phyloP scores from a whole-genome alignment of 441 rosid genomes.

The Melastoma candidum region DNA sequence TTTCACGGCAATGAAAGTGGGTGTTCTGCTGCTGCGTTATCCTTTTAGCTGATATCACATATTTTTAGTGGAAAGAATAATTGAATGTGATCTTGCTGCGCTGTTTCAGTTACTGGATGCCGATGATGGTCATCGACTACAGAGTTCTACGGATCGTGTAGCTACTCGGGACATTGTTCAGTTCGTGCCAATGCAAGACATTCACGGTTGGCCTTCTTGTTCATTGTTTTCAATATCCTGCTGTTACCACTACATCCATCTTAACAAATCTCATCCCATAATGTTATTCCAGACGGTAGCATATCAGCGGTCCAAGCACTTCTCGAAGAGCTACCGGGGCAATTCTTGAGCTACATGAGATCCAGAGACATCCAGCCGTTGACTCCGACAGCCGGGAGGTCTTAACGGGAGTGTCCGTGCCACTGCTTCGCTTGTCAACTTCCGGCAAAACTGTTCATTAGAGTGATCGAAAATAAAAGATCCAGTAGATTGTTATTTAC shows the following conservation, averaged over 20 bases:
- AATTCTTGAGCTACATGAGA: conserved; percentile 71
- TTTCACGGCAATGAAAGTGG: conserved; percentile 83
- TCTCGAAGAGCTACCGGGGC: conserved; percentile 74
- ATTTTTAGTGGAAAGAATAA: background rate
- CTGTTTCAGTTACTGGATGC: conserved; percentile 56
- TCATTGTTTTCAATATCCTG: background rate
- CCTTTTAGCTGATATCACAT: background rate
- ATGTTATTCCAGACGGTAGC: conserved; percentile 48
- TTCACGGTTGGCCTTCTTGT: conserved; percentile 48
- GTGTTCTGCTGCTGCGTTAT: conserved; percentile 22
- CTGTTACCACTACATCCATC: background rate
- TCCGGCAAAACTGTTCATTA: no score
- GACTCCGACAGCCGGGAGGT: no score
- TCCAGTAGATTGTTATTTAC: no score
- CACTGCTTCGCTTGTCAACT: no score
- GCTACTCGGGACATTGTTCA: conserved; percentile 92
- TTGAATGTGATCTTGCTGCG: background rate
- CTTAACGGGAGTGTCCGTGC: no score
- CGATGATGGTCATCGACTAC: conserved; percentile 81
- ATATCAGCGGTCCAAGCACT: conserved; percentile 69
- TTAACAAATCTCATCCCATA: background rate
- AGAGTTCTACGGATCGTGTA: conserved; percentile 69
- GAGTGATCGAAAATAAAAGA: no score
- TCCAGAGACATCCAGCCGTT: conserved; percentile 29
- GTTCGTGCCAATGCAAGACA: conserved; percentile 65